Conservation (phyloP, 768 basidiomycete genomes). For the Agrocybe pediades region DNA sequence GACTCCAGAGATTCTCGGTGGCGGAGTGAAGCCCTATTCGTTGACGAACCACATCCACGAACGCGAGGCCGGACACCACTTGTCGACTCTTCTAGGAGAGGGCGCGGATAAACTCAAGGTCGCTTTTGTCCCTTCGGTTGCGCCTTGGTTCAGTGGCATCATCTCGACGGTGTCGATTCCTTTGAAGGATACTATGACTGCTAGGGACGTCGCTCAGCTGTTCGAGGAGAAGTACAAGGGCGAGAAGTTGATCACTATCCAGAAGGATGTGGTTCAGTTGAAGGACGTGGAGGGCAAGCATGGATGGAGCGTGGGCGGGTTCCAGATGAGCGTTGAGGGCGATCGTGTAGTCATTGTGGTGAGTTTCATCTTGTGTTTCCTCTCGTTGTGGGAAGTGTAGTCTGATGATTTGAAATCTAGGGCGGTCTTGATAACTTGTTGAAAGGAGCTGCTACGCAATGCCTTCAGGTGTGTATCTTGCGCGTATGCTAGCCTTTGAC, state of each 20-base stretch:
- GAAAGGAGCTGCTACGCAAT: constrained; percentile 99
- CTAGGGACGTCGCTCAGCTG: constrained; percentile 68
- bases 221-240: constrained; percentile 78
- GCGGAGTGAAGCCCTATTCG: constrained; percentile 82
- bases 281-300: constrained; percentile 80
- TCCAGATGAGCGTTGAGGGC: constrained; percentile 88
- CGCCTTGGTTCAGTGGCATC: constrained; percentile 97
- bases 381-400: background rate
- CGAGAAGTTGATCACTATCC: constrained; percentile 73
- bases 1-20: constrained; percentile 68
- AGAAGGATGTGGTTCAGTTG: constrained; percentile 72
- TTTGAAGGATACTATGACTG: constrained; percentile 64
- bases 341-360: constrained; percentile 95
- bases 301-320: constrained; percentile 89
- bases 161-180: constrained; percentile 86
- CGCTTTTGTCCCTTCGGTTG: constrained; percentile 86
- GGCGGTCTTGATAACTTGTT: constrained; percentile 95
- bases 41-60: constrained; percentile 99
- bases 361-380: constrained; percentile 29
- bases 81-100: constrained; percentile 58
- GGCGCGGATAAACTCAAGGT: constrained; percentile 45
- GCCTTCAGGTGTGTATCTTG: constrained; percentile 71
- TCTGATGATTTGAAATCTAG: constrained; percentile 34
- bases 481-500: background rate
- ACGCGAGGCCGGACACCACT: constrained; percentile 87